These are phyloP conservation scores for Pezicula carpinea DNA, from an alignment of 2,329 filamentous ascomycete species.

Conservation along the genomic window DNA sequence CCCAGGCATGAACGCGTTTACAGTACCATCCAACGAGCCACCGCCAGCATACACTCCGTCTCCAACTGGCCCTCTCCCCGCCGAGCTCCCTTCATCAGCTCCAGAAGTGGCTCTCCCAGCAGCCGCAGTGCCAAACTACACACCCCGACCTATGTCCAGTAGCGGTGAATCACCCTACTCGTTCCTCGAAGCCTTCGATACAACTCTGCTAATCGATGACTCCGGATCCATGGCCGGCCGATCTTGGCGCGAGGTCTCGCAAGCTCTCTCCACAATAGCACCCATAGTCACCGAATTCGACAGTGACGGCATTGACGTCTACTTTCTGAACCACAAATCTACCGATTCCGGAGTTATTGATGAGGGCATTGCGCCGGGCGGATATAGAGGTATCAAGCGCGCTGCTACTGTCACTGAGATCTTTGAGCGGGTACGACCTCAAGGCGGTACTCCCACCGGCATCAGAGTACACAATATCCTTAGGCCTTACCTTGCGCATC, in stretches of 20 bases:
- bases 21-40: constrained; percentile 25
- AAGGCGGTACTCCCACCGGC: constrained; percentile 70
- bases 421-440: constrained; percentile 63
- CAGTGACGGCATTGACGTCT: constrained; percentile 80
- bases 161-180: constrained; percentile 63
- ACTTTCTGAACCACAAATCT: constrained; percentile 74
- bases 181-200: constrained; percentile 79
- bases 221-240: constrained; percentile 77
- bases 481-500: constrained; percentile 60
- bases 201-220: constrained; percentile 87
- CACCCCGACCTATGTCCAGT: constrained; percentile 16
- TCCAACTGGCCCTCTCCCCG: constrained; percentile 10
- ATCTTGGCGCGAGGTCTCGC: constrained; percentile 71
- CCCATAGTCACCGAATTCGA: constrained; percentile 80
- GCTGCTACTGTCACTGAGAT: constrained; percentile 57
- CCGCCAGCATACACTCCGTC: constrained; percentile 27
- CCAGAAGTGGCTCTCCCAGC: constrained; percentile 10
- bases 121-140: constrained; percentile 36
- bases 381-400: constrained; percentile 61
- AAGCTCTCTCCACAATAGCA: constrained; percentile 67
- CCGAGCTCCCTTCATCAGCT: constrained; percentile 9
- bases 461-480: constrained; percentile 67
- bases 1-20: constrained; percentile 26
- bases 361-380: constrained; percentile 37
- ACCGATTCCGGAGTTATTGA: constrained; percentile 28